Conservation (phyloP, 331 rosid genomes). For the Phaseolus coccineus region DNA sequence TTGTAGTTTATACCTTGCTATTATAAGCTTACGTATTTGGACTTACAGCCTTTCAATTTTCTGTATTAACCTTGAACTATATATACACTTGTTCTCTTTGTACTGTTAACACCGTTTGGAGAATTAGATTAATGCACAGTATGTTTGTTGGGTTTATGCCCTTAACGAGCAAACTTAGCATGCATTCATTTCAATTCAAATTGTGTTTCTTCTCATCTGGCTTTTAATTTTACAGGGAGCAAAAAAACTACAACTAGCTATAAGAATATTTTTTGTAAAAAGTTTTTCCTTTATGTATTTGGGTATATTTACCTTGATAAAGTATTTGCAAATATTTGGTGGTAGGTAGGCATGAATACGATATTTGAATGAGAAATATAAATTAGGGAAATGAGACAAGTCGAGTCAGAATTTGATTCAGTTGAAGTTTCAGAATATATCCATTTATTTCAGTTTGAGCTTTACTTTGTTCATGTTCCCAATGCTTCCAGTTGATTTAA, state of each 20-base stretch:
- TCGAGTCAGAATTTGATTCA: too few species aligned
- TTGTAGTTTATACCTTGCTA: constrained; percentile 24
- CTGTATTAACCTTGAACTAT: constrained; percentile 31
- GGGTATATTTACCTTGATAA: neutral
- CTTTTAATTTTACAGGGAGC: neutral
- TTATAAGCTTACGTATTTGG: constrained; percentile 24
- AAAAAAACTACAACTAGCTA: neutral
- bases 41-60: constrained; percentile 28
- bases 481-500: too few species aligned
- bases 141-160: constrained; percentile 36
- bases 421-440: too few species aligned
- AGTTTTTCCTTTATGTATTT: neutral
- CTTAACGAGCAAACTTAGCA: constrained; percentile 19
- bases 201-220: constrained; percentile 6
- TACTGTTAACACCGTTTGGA: neutral
- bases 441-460: too few species aligned
- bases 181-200: neutral
- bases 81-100: neutral
- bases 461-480: too few species aligned
- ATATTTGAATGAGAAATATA: too few species aligned
- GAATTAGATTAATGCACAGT: constrained; percentile 26
- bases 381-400: too few species aligned
- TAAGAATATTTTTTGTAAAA: neutral
- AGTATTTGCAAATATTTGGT: neutral
- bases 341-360: neutral